A percentile compares a stretch with the other conserved stretches of the same genome.
Evolutionary conservation across 495 filamentous ascomycete species (phyloP).

Genomic region (Daldinia bambusicola): DNA sequence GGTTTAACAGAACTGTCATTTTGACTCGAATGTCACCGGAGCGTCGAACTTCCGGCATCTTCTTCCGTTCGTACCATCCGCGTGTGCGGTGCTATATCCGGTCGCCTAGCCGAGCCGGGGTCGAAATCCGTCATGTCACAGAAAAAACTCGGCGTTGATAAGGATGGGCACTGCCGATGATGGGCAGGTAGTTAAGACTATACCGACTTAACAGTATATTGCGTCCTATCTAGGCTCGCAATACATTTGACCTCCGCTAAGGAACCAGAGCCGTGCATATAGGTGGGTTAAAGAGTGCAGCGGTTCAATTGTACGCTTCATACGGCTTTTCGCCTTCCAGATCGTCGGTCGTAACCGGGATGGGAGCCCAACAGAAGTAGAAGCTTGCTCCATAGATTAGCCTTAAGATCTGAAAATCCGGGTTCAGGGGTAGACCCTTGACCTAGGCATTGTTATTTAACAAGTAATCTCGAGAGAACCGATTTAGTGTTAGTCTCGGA

Average conservation of each 20-base stretch:
- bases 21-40: conserved; percentile 1
- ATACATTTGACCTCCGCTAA: neutral
- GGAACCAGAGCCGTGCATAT: neutral
- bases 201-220: neutral
- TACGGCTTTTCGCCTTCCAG: neutral
- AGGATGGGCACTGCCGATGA: neutral
- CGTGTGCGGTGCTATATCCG: conserved; percentile 9
- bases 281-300: neutral
- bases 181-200: neutral
- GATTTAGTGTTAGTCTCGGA: conserved; percentile 1
- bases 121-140: conserved; percentile 11
- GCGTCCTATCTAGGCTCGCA: neutral
- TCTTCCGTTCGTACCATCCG: conserved; percentile 17
- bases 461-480: neutral
- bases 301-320: conserved; percentile 5
- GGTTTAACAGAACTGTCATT: conserved; percentile 9
- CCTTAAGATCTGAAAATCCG: conserved; percentile 23
- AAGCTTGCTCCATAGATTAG: conserved; percentile 20
- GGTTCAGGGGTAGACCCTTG: conserved; percentile 21
- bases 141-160: conserved; percentile 14
- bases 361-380: conserved; percentile 1
- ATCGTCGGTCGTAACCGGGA: neutral
- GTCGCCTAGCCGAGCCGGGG: conserved; percentile 12
- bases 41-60: conserved; percentile 8
- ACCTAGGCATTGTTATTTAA: neutral